These are phyloP conservation scores for Coniosporium tulheliwenetii DNA, from an alignment of 2,329 filamentous ascomycete genomes.

Conservation along the genomic window DNA sequence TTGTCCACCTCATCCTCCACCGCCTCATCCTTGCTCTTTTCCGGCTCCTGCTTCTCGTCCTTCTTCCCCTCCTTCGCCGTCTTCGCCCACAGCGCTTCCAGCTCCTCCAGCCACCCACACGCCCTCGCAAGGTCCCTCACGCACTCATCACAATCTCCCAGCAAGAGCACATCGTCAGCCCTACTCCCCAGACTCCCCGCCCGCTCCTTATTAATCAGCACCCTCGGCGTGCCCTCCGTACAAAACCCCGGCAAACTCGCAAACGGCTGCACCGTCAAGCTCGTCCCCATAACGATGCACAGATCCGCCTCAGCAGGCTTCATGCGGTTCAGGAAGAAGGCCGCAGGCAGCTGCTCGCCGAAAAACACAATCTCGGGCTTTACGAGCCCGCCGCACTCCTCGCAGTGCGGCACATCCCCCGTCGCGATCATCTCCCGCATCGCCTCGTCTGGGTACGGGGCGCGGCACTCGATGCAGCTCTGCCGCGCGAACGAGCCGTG, in stretches of 20 bases:
- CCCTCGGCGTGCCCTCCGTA: slow-evolving; percentile 46
- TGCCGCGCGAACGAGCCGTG: slow-evolving; percentile 91
- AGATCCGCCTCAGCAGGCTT: slow-evolving; percentile 53
- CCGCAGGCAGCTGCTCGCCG: slow-evolving; percentile 53
- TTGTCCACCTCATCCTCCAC: slow-evolving; percentile 42
- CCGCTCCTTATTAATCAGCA: slow-evolving; percentile 75
- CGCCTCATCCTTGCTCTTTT: slow-evolving; percentile 36
- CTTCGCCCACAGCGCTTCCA: slow-evolving; percentile 59
- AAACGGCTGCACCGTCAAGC: slow-evolving; percentile 77
- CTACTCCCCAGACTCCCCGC: slow-evolving; percentile 67
- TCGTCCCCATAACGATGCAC: slow-evolving; percentile 77
- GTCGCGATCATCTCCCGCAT: slow-evolving; percentile 57
- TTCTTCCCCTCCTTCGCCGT: slow-evolving; percentile 36
- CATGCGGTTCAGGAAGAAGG: slow-evolving; percentile 45
- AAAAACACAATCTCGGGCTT: slow-evolving; percentile 97
- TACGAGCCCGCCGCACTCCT: slow-evolving; percentile 58
- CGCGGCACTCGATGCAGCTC: slow-evolving; percentile 77
- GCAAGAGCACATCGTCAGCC: slow-evolving; percentile 67
- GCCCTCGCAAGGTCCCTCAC: slow-evolving; percentile 64
- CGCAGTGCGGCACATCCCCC: slow-evolving; percentile 57
- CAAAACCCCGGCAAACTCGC: slow-evolving; percentile 59
- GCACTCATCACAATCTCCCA: slow-evolving; percentile 73
- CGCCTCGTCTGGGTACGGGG: slow-evolving; percentile 50
- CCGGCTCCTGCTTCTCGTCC: slow-evolving; percentile 16
- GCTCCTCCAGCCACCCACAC: slow-evolving; percentile 72